These are phyloP conservation scores for Fusarium robinianum DNA, from an alignment of 2,329 filamentous ascomycete genomes.

Conservation along the genomic window DNA sequence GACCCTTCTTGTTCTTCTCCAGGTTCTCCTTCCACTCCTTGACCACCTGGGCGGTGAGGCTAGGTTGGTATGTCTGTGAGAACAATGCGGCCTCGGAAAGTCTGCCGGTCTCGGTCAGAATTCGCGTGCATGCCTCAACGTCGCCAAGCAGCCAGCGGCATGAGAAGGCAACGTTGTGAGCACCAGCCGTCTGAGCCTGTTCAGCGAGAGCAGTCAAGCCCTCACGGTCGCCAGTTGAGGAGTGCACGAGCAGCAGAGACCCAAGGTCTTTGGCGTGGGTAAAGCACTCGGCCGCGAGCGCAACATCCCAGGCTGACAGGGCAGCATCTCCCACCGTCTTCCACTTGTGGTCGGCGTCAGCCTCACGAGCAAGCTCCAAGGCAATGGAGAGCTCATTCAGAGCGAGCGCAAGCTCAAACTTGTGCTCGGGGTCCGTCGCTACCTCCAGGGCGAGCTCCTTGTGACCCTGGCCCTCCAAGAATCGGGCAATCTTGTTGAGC, in stretches of 20 bases:
- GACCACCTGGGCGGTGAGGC: slow-evolving; percentile 68
- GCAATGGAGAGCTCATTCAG: slow-evolving; percentile 85
- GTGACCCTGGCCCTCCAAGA: slow-evolving; percentile 95
- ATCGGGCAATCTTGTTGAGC: slow-evolving; percentile 96
- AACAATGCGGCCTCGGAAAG: slow-evolving; percentile 88
- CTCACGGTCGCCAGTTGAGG: slow-evolving; percentile 77
- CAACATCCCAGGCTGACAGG: slow-evolving; percentile 82
- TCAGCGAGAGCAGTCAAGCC: slow-evolving; percentile 74
- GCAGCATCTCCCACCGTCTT: slow-evolving; percentile 95
- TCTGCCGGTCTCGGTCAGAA: slow-evolving; percentile 78
- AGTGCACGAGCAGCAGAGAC: slow-evolving; percentile 85
- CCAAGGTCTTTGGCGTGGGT: slow-evolving; percentile 87
- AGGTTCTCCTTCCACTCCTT: slow-evolving; percentile 80
- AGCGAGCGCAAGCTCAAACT: slow-evolving; percentile 87
- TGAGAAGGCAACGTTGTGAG: slow-evolving; percentile 92
- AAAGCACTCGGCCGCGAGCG: slow-evolving; percentile 91
- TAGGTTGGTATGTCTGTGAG: slow-evolving; percentile 94
- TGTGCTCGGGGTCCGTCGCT: slow-evolving; percentile 92
- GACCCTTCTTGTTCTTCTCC: slow-evolving; percentile 82
- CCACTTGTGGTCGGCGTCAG: slow-evolving; percentile 96
- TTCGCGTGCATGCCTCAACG: slow-evolving; percentile 76
- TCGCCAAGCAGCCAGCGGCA: slow-evolving; percentile 87
- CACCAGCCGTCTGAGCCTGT: slow-evolving; percentile 75
- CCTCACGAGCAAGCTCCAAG: slow-evolving; percentile 78
- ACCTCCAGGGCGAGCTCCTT: slow-evolving; percentile 95